These are phyloP conservation scores for Euphorbia pulcherrima DNA, from an alignment of 345 rosid species.

Conservation along the genomic window DNA sequence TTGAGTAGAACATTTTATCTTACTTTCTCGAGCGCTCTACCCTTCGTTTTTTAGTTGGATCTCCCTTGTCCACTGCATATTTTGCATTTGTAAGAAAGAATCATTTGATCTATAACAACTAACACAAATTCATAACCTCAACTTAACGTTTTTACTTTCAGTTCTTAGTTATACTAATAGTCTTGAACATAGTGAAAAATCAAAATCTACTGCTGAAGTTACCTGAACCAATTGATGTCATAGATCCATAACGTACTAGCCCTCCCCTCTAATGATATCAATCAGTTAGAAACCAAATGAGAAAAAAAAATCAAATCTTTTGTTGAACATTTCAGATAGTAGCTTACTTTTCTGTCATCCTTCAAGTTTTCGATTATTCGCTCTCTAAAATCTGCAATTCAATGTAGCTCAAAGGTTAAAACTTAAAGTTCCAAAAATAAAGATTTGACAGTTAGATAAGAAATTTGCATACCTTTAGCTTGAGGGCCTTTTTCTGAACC, in stretches of 20 bases:
- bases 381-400: conserved; percentile 49
- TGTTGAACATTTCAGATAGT: not conserved
- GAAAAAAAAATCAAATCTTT: not conserved
- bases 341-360: conserved; percentile 53
- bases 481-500: conserved; percentile 41
- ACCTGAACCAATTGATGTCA: conserved; percentile 58
- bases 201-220: conserved; percentile 5
- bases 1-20: conserved; percentile 16
- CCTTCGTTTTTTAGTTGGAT: conserved; percentile 68
- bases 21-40: conserved; percentile 76
- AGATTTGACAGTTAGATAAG: not conserved
- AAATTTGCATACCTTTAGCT: conserved; percentile 34
- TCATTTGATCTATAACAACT: not conserved
- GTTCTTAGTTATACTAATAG: not conserved
- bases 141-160: not conserved
- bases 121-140: not conserved
- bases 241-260: conserved; percentile 49
- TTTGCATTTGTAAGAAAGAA: conserved; percentile 20
- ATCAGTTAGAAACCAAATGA: conserved; percentile 13
- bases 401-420: not conserved
- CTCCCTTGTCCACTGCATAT: conserved; percentile 58
- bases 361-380: conserved; percentile 53
- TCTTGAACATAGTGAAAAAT: not conserved
- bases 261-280: conserved; percentile 40
- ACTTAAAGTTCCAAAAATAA: not conserved